Evolutionary conservation across 345 rosid genomes (phyloP).

Genomic region (Populus pruinosa): DNA sequence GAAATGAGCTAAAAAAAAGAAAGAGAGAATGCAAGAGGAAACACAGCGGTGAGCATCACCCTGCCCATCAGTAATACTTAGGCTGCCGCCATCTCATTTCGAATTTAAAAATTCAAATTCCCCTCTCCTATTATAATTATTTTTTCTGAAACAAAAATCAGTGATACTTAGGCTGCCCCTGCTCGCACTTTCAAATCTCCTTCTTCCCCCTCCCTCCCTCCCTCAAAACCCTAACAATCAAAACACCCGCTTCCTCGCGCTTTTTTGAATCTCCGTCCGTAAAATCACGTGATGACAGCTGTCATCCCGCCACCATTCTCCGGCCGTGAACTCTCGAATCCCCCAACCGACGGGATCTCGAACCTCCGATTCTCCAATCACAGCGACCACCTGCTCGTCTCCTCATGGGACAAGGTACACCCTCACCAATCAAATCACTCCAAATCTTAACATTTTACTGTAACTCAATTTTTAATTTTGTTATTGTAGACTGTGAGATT

Average conservation of each 20-base stretch:
- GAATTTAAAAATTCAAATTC: not conserved
- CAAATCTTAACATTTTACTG: not conserved
- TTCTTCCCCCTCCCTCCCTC: not conserved
- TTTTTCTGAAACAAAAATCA: not conserved
- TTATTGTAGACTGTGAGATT: slow-evolving; percentile 55
- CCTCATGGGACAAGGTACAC: slow-evolving; percentile 94
- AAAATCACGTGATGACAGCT: slow-evolving; percentile 40
- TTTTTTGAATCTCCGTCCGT: not conserved
- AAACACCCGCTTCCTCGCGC: not conserved
- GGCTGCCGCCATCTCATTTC: not conserved
- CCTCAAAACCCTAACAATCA: slow-evolving; percentile 7
- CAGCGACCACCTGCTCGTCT: slow-evolving; percentile 90
- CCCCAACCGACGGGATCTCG: slow-evolving; percentile 91
- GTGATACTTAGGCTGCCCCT: not conserved
- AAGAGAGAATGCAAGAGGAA: too few relatives aligned
- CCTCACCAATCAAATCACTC: not conserved
- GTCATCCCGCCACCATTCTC: slow-evolving; percentile 51
- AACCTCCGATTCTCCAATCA: slow-evolving; percentile 92
- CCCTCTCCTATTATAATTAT: not conserved
- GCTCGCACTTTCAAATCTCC: slow-evolving; percentile 10
- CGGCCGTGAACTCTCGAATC: slow-evolving; percentile 76
- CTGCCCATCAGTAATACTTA: too few relatives aligned
- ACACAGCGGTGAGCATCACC: too few relatives aligned
- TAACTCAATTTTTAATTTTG: not conserved
- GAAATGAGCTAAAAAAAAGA: too few relatives aligned